A percentile compares a stretch with the other conserved stretches of the same genome.
phyloP scores from a whole-genome alignment of 139 green algal genomes.

The Chlamydomonas incerta region DNA sequence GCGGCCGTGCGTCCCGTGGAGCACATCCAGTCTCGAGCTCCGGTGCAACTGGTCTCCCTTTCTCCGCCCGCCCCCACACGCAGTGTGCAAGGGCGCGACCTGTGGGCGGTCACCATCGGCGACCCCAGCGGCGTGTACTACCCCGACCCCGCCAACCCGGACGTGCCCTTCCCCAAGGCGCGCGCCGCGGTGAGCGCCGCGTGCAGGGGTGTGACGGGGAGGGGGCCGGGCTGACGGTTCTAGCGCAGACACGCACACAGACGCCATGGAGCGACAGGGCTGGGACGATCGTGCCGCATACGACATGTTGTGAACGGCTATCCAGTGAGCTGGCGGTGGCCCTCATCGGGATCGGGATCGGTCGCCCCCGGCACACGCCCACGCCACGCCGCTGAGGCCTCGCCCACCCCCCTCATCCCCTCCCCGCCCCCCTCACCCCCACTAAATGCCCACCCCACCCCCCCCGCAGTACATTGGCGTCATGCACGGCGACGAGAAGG shows the following conservation, averaged over 20 bases:
- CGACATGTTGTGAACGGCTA: no score
- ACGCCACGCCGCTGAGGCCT: no score
- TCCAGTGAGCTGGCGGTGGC: no score
- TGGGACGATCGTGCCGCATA: not conserved
- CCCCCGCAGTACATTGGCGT: not conserved
- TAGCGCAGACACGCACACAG: not conserved
- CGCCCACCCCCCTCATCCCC: not conserved
- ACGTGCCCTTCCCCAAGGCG: constrained; percentile 4
- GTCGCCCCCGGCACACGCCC: no score
- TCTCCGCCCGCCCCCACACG: not conserved
- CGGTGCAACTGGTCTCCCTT: not conserved
- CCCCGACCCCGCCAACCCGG: not conserved
- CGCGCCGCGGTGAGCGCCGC: not conserved
- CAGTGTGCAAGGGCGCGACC: constrained; percentile 4
- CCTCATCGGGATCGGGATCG: no score
- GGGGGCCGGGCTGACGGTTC: not conserved
- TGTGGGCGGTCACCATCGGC: not conserved
- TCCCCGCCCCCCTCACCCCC: not conserved
- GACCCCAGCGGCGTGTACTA: not conserved
- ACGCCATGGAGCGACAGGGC: no score
- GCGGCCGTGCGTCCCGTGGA: no score
- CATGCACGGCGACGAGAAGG: constrained; percentile 42
- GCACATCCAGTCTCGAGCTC: no score
- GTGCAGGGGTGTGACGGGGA: no score
- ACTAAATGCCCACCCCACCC: not conserved